Conservation (phyloP, 1,284 basidiomycete species). For the Rugosomyces carneus region DNA sequence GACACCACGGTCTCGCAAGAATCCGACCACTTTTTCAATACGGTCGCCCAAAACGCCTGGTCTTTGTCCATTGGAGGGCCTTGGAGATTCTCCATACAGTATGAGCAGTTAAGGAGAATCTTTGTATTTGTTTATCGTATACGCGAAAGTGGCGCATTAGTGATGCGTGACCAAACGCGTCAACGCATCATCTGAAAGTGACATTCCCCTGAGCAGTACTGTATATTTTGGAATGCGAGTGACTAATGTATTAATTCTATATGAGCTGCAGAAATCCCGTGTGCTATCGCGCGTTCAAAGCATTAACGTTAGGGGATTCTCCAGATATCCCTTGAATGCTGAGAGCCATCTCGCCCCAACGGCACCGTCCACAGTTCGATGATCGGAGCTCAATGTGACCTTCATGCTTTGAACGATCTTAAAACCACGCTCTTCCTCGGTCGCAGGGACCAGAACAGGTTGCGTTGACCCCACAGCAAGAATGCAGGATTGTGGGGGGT, state of each 20-base stretch:
- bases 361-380: constrained; percentile 93
- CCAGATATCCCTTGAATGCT: constrained; percentile 95
- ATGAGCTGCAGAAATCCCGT: constrained; percentile 1
- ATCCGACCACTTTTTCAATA: constrained; percentile 30
- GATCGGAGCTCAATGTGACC: constrained; percentile 93
- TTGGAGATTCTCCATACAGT: constrained; percentile 5
- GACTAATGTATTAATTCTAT: constrained; percentile 14
- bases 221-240: too few relatives aligned
- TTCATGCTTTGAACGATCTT: constrained; percentile 93
- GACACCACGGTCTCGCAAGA: constrained; percentile 25
- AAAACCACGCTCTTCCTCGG: constrained; percentile 89
- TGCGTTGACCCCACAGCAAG: constrained; percentile 92
- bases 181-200: too few relatives aligned
- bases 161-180: too few relatives aligned
- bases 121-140: neutral
- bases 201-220: too few relatives aligned
- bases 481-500: constrained; percentile 97
- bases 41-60: constrained; percentile 29
- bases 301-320: constrained; percentile 95
- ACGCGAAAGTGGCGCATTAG: neutral
- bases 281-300: constrained; percentile 40
- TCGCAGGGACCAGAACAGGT: constrained; percentile 81
- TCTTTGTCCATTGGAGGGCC: constrained; percentile 13
- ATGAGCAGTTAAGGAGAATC: neutral
- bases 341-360: constrained; percentile 86